These are phyloP conservation scores for Saturnispora bothae DNA, from an alignment of 805 yeast species.

Conservation along the genomic window DNA sequence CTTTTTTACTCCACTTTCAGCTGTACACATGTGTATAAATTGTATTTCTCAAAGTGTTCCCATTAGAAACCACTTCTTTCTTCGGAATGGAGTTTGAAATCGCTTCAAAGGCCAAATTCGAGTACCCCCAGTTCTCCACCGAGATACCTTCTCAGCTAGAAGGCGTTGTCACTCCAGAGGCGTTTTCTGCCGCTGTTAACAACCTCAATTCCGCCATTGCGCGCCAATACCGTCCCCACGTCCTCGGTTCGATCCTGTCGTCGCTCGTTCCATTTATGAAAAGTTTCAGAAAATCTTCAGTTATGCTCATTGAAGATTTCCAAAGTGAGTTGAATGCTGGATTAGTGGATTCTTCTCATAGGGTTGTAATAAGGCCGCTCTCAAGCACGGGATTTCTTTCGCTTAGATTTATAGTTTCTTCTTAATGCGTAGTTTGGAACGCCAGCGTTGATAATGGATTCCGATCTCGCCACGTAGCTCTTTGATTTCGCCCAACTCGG, in stretches of 20 bases:
- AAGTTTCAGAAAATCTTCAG: too few species aligned
- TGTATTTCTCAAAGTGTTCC: too few species aligned
- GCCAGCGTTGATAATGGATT: not conserved
- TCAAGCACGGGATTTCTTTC: not conserved
- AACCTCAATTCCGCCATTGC: not conserved
- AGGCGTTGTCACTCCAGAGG: not conserved
- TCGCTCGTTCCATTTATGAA: not conserved
- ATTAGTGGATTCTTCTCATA: too few species aligned
- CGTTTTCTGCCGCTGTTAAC: not conserved
- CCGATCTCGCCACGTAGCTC: conserved; percentile 31
- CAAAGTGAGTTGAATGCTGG: too few species aligned
- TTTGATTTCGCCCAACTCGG: conserved; percentile 37
- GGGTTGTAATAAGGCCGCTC: too few species aligned
- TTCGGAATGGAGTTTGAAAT: too few species aligned
- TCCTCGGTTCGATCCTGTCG: not conserved
- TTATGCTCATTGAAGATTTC: too few species aligned
- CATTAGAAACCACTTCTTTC: too few species aligned
- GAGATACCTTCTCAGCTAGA: not conserved
- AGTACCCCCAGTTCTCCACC: not conserved
- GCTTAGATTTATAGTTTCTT: not conserved
- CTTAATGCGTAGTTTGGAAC: not conserved
- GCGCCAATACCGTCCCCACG: not conserved
- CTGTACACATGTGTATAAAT: too few species aligned
- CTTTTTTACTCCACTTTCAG: too few species aligned
- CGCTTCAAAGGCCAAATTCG: too few species aligned